These are phyloP conservation scores for Melampsora larici-populina DNA, from an alignment of 1,284 basidiomycete genomes.

Conservation along the genomic window DNA sequence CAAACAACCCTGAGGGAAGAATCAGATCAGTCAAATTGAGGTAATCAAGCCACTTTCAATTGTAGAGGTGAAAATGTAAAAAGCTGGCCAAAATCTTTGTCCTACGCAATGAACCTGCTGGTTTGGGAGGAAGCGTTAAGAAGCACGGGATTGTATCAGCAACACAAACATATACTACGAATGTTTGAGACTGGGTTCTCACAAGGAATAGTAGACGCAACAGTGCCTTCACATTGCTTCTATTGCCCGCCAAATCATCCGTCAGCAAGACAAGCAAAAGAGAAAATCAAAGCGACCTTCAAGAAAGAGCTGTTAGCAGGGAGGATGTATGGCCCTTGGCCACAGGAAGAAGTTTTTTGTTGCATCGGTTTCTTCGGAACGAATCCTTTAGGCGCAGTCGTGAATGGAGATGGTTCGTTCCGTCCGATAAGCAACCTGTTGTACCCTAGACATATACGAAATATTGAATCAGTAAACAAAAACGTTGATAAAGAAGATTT, in stretches of 20 bases:
- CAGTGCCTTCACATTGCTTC: neutral
- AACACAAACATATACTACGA: neutral
- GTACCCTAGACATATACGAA: neutral
- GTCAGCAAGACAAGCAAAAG: too few species aligned
- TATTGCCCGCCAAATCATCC: too few species aligned
- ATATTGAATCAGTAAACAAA: too few species aligned
- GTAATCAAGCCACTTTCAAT: too few species aligned
- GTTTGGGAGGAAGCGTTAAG: conserved; percentile 1
- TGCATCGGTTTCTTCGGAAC: neutral
- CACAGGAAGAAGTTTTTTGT: neutral
- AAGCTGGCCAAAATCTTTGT: neutral
- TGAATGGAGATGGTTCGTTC: neutral
- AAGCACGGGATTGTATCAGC: too few species aligned
- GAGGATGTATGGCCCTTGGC: conserved; percentile 10
- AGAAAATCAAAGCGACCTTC: too few species aligned
- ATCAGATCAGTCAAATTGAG: too few species aligned
- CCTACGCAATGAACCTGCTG: neutral
- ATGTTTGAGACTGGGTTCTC: neutral
- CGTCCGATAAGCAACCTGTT: conserved; percentile 4
- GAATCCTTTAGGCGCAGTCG: too few species aligned
- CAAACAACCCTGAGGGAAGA: too few species aligned
- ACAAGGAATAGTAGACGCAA: neutral
- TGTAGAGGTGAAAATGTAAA: too few species aligned
- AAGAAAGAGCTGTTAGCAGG: neutral
- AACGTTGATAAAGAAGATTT: conserved; percentile 1